phyloP scores from a whole-genome alignment of 176 grass and related monocot species.

The Pharus latifolius region DNA sequence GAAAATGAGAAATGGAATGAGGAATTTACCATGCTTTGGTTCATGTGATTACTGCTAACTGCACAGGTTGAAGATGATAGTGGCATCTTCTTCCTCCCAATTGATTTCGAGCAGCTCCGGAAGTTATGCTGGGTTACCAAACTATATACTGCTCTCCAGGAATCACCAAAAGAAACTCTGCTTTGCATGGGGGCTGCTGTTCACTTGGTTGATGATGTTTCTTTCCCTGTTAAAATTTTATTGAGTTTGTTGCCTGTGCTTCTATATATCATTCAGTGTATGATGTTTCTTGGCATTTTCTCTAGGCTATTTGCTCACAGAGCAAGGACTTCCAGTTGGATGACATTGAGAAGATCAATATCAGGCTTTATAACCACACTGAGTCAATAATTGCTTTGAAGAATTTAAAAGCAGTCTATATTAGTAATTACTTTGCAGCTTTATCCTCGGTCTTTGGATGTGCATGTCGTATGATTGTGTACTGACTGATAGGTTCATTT shows the following conservation, averaged over 20 bases:
- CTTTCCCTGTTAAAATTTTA: slow-evolving; percentile 2
- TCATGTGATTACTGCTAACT: slow-evolving; percentile 1
- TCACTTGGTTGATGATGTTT: slow-evolving; percentile 52
- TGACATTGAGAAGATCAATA: slow-evolving; percentile 53
- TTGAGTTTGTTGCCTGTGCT: not conserved
- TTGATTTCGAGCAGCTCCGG: slow-evolving; percentile 60
- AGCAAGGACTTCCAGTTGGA: slow-evolving; percentile 13
- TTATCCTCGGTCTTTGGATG: not conserved
- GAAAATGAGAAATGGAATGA: not conserved
- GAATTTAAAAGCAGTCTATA: slow-evolving; percentile 77
- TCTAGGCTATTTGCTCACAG: slow-evolving; percentile 28
- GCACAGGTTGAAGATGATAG: slow-evolving; percentile 51
- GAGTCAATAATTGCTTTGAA: slow-evolving; percentile 51
- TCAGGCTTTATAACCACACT: slow-evolving; percentile 73
- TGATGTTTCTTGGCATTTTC: slow-evolving; percentile 2
- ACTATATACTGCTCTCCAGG: slow-evolving; percentile 25
- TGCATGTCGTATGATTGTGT: not conserved
- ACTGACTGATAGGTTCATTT: slow-evolving; percentile 27
- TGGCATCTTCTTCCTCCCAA: slow-evolving; percentile 27
- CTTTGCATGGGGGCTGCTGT: slow-evolving; percentile 76
- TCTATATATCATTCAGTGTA: not conserved
- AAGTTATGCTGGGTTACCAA: slow-evolving; percentile 28
- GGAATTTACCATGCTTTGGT: not conserved
- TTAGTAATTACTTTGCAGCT: slow-evolving; percentile 37
- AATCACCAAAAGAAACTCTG: slow-evolving; percentile 60